Percentiles rank a stretch among this genome's conserved stretches.
These are phyloP conservation scores for Fraxinus ornus DNA, from an alignment of 305 asterid species.

Conservation along the genomic window DNA sequence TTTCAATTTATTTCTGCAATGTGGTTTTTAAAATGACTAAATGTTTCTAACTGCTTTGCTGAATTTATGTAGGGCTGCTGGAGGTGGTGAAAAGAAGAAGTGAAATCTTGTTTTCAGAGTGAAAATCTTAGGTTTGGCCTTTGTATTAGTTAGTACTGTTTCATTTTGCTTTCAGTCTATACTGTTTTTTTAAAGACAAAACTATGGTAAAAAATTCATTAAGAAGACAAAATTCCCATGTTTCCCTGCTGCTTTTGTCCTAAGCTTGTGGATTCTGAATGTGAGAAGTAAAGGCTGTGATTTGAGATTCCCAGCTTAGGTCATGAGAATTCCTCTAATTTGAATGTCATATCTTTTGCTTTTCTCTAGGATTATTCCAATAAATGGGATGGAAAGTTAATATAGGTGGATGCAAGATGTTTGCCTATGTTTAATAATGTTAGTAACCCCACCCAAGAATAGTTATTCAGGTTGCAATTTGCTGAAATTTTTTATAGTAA, in stretches of 20 bases:
- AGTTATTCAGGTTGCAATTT: neutral
- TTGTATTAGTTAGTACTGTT: neutral
- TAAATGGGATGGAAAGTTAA: neutral
- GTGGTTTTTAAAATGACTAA: neutral
- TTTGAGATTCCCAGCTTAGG: neutral
- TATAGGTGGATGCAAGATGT: neutral
- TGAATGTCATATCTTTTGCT: neutral
- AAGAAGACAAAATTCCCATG: neutral
- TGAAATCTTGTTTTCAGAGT: conserved; percentile 33
- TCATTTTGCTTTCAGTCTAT: neutral
- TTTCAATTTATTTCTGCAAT: neutral
- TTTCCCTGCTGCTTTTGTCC: neutral
- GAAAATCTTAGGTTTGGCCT: neutral
- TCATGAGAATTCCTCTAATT: neutral
- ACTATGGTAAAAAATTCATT: neutral
- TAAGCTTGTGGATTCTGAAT: neutral
- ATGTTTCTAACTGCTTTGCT: neutral
- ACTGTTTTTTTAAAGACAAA: neutral
- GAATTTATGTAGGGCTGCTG: conserved; percentile 63
- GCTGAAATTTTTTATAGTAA: neutral
- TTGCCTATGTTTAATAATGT: neutral
- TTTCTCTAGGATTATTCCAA: neutral
- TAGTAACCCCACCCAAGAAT: neutral
- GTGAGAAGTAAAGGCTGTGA: neutral
- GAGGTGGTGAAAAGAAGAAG: conserved; percentile 91